These are phyloP conservation scores for Paxillus rubicundulus DNA, from an alignment of 768 basidiomycete species.

Conservation along the genomic window DNA sequence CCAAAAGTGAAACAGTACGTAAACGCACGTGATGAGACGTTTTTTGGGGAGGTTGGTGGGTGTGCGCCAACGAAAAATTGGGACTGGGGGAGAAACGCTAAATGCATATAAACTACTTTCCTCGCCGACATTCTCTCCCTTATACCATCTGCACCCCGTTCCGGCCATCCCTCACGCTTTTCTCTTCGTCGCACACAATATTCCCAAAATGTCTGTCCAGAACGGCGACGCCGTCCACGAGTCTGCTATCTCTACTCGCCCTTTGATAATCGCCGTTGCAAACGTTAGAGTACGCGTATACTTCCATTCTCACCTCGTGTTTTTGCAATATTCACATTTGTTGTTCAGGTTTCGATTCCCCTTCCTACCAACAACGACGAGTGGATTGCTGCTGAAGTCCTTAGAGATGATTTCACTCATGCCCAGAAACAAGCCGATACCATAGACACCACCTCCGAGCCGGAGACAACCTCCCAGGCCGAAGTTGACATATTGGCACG, in stretches of 20 bases:
- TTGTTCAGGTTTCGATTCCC: conserved; percentile 73
- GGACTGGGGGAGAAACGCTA: conserved; percentile 26
- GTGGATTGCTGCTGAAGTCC: conserved; percentile 91
- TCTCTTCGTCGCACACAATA: conserved; percentile 5
- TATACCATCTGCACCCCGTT: conserved; percentile 4
- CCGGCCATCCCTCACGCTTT: background rate
- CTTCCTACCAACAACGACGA: conserved; percentile 78
- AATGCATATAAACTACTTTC: conserved; percentile 2
- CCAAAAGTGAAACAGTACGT: conserved; percentile 15
- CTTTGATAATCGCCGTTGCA: conserved; percentile 31
- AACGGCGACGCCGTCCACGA: conserved; percentile 30
- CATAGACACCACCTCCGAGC: conserved; percentile 49
- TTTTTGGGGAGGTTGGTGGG: conserved; percentile 28
- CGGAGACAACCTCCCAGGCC: conserved; percentile 59
- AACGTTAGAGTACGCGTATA: conserved; percentile 34
- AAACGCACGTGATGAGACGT: conserved; percentile 28
- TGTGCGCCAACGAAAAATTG: conserved; percentile 28
- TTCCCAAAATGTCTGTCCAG: conserved; percentile 32
- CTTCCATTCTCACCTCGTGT: conserved; percentile 7
- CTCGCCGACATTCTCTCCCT: conserved; percentile 8
- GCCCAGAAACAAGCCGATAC: conserved; percentile 56
- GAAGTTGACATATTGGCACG: conserved; percentile 76
- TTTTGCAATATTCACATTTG: conserved; percentile 2
- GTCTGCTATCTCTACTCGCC: conserved; percentile 35
- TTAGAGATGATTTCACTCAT: conserved; percentile 84